These are phyloP conservation scores for Acmispon strigosus DNA, from an alignment of 306 rosid species.

Conservation along the genomic window DNA sequence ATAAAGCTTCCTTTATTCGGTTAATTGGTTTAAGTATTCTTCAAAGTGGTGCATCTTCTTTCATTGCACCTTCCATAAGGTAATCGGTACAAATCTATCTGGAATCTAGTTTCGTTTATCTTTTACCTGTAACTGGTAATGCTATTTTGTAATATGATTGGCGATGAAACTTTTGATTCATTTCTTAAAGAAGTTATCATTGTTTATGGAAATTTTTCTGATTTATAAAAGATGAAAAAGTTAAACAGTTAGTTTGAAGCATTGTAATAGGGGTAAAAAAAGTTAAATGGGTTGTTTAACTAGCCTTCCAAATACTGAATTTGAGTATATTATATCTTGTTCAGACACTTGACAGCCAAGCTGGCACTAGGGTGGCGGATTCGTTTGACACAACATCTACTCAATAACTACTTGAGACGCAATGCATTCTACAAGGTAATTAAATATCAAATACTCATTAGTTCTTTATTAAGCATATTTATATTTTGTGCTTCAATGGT, in stretches of 20 bases:
- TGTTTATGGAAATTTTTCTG: conserved; percentile 5
- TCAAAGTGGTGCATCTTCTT: conserved; percentile 86
- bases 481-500: conserved; percentile 14
- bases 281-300: background rate
- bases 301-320: background rate
- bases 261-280: background rate
- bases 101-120: background rate
- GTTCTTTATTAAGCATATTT: background rate
- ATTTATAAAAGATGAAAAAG: background rate
- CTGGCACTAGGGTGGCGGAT: conserved; percentile 98
- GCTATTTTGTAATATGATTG: background rate
- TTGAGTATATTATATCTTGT: conserved; percentile 15
- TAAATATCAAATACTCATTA: conserved; percentile 9
- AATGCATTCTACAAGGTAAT: conserved; percentile 95
- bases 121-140: background rate
- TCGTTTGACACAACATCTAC: conserved; percentile 87
- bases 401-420: conserved; percentile 71
- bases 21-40: conserved; percentile 83
- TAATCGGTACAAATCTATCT: conserved; percentile 13
- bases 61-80: conserved; percentile 94
- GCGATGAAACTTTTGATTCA: background rate
- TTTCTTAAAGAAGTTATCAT: background rate
- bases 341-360: conserved; percentile 86
- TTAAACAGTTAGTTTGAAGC: conserved; percentile 1
- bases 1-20: conserved; percentile 72